Base-by-base conservation (phyloP, 805 yeast genomes). In the Myxozyma nipponensis region DNA sequence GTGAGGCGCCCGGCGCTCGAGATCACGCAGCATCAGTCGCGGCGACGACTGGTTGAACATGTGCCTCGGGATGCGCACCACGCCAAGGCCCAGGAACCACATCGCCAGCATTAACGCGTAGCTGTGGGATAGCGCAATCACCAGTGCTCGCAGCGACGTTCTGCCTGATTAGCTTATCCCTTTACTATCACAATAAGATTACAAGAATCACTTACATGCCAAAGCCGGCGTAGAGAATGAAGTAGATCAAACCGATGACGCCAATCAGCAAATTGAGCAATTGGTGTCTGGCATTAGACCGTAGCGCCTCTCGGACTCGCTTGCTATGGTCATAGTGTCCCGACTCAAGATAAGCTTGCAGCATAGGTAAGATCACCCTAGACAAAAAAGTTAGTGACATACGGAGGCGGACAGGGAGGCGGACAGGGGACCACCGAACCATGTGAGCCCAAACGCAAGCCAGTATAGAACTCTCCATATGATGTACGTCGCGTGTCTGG, bases 81-180 rank as follows among this genome's bases (percentile, higher is more conserved):
- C 67, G 0, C 95, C 95, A 65, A 86, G 90, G 2, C 91, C 86
- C 85, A 87, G 81, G 50, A 87, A 69, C 91, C 93, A 86, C 21
- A 85, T 74, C 1, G 91, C 89, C 30, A 87, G 62, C 1, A 83
- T 72, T 62, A 87, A 72, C 0, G 95, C 78, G 64, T 86, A 87
- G 19, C 84, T 81, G 64, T 87, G 93, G 1, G 93, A 79, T 9
- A 84, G 61, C 0, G 93, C 90, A 54, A 87, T 83, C 18, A 84
- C 73, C 67, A 87, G 74, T 26, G 82, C 74, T 63, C 82, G 83
- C 58, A 87, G 67, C 34, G 81, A 79, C 30, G 70, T 69, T 44
- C 55, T 51, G 17, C 2, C 34, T 3, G 7, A 17, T 7, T 9
- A 7, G n/a, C n/a, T n/a, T n/a, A n/a, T n/a, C n/a, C n/a, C n/a